phyloP scores from a whole-genome alignment of 164 flowering plant species.

The Vitis rotundifolia region DNA sequence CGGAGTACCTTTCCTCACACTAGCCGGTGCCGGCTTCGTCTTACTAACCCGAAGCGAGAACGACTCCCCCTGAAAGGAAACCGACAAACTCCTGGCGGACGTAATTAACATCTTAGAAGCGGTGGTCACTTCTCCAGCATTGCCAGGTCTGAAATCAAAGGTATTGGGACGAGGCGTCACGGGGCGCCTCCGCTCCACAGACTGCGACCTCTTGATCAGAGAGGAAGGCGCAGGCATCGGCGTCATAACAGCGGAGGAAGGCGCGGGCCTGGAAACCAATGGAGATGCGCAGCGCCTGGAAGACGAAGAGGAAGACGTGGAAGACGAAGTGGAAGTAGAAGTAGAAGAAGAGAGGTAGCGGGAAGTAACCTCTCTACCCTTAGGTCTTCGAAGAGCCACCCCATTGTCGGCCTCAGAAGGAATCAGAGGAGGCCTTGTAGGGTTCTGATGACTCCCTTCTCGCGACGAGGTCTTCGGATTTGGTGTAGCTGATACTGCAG shows the following conservation, averaged over 20 bases:
- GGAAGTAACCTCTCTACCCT: slow-evolving; percentile 49
- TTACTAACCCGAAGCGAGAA: slow-evolving; percentile 43
- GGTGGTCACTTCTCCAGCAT: slow-evolving; percentile 19
- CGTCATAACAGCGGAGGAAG: slow-evolving; percentile 15
- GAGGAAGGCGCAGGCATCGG: slow-evolving; percentile 18
- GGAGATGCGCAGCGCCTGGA: slow-evolving; percentile 45
- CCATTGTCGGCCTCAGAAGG: slow-evolving; percentile 48
- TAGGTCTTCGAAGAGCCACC: slow-evolving; percentile 29
- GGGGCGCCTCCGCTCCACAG: slow-evolving; percentile 48
- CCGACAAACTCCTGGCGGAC: slow-evolving; percentile 59
- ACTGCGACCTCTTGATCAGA: slow-evolving; percentile 44
- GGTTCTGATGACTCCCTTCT: slow-evolving; percentile 12
- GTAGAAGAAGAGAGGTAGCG: slow-evolving; percentile 49
- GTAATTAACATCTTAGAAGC: slow-evolving; percentile 47
- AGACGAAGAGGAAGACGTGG: slow-evolving; percentile 11
- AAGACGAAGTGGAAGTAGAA: slow-evolving; percentile 26
- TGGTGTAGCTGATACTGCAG: slow-evolving; percentile 39
- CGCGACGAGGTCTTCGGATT: slow-evolving; percentile 27
- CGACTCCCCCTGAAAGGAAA: slow-evolving; percentile 71
- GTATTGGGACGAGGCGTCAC: slow-evolving; percentile 36
- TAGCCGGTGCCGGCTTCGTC: slow-evolving; percentile 38
- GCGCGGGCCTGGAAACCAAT: slow-evolving; percentile 27
- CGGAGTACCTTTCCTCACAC: slow-evolving; percentile 42
- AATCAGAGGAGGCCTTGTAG: slow-evolving; percentile 43
- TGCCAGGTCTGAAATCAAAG: slow-evolving; percentile 20